These are phyloP conservation scores for Lentinula detonsa DNA, from an alignment of 768 basidiomycete species.

Conservation along the genomic window DNA sequence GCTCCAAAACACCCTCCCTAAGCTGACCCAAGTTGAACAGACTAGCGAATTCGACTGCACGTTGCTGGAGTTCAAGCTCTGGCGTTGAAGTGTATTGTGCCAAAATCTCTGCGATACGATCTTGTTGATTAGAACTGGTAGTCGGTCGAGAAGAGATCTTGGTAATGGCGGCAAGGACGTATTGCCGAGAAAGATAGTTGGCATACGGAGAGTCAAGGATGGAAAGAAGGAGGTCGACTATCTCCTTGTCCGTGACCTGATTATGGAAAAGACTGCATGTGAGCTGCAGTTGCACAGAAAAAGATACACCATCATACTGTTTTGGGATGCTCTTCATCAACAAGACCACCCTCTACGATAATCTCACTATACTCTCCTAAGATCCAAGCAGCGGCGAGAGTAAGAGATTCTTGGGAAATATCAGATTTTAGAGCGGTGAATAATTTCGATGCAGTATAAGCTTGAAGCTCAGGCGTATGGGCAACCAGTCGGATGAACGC, in stretches of 20 bases:
- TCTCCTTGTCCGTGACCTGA: constrained; percentile 73
- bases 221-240: constrained; percentile 81
- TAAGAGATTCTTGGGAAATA: constrained; percentile 94
- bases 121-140: constrained; percentile 60
- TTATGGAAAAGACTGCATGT: neutral
- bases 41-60: constrained; percentile 91
- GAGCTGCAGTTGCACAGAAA: no score
- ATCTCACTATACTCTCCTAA: constrained; percentile 96
- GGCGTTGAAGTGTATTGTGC: constrained; percentile 81
- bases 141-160: constrained; percentile 84
- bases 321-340: constrained; percentile 65
- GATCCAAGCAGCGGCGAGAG: constrained; percentile 90
- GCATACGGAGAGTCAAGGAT: constrained; percentile 92
- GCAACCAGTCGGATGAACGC: constrained; percentile 94
- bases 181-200: constrained; percentile 88
- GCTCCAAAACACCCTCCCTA: constrained; percentile 81
- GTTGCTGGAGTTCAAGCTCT: constrained; percentile 93
- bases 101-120: constrained; percentile 73
- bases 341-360: constrained; percentile 78
- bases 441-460: constrained; percentile 88
- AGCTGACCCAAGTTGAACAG: constrained; percentile 76
- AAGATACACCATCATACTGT: constrained; percentile 35
- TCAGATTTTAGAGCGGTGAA: constrained; percentile 84
- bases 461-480: constrained; percentile 95
- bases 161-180: constrained; percentile 82